Evolutionary conservation across 345 rosid species (phyloP).

Genomic region (Clarkia xantiana): DNA sequence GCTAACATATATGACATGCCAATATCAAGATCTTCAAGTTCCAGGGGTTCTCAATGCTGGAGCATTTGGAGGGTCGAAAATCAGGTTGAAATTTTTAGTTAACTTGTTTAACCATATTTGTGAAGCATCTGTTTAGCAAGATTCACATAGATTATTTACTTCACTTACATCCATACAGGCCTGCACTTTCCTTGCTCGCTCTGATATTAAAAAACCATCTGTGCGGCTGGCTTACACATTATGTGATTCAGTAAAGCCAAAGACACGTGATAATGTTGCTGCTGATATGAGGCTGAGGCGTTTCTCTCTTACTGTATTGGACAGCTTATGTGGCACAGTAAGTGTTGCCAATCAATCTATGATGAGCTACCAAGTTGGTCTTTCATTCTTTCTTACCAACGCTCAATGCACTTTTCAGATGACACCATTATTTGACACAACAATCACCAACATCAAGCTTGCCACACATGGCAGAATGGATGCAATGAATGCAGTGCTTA

Average conservation of each 20-base stretch:
- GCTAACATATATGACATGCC: slow-evolving; percentile 65
- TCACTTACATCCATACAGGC: slow-evolving; percentile 36
- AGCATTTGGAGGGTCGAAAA: slow-evolving; percentile 97
- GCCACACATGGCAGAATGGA: slow-evolving; percentile 86
- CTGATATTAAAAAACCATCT: slow-evolving; percentile 81
- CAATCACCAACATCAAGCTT: slow-evolving; percentile 84
- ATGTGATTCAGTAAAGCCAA: slow-evolving; percentile 82
- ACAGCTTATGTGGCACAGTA: slow-evolving; percentile 94
- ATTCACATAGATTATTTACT: background rate
- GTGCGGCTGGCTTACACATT: slow-evolving; percentile 59
- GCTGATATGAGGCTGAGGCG: slow-evolving; percentile 78
- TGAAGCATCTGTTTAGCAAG: background rate
- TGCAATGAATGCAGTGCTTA: slow-evolving; percentile 92
- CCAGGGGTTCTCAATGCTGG: slow-evolving; percentile 79
- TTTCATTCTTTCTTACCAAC: slow-evolving; percentile 3
- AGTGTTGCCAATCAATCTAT: slow-evolving; percentile 4
- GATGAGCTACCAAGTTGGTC: background rate
- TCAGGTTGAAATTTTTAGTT: slow-evolving; percentile 42
- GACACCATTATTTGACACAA: slow-evolving; percentile 81
- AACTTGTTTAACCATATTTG: background rate
- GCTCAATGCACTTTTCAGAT: slow-evolving; percentile 30
- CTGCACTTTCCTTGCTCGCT: slow-evolving; percentile 85
- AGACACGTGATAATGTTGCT: slow-evolving; percentile 65
- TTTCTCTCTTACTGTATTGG: slow-evolving; percentile 73
- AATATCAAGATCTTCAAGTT: slow-evolving; percentile 60